Evolutionary conservation across 78 protist genomes (phyloP).

Genomic region (Chrysochromulina parva): DNA sequence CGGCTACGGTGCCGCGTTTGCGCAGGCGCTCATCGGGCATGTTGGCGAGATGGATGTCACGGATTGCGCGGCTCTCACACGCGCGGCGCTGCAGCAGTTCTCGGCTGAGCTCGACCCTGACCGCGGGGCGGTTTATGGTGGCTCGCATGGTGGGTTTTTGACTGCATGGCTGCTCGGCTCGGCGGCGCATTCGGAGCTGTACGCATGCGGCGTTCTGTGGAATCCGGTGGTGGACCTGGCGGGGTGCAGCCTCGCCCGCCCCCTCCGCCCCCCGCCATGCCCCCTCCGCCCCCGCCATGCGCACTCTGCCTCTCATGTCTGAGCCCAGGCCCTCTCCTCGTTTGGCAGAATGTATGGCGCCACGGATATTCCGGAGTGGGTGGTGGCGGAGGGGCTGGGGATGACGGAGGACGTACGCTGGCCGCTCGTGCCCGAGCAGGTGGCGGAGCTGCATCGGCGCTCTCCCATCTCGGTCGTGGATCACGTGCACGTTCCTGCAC

Average conservation of each 20-base stretch:
- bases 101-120: neutral
- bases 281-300: too few species aligned
- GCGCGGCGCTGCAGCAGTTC: neutral
- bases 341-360: neutral
- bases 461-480: neutral
- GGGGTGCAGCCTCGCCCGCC: too few species aligned
- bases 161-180: neutral
- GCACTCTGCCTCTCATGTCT: too few species aligned
- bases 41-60: neutral
- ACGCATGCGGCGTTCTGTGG: neutral
- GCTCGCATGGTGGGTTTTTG: slow-evolving; percentile 29
- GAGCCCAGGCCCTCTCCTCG: too few species aligned
- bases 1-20: neutral
- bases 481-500: neutral
- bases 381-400: neutral
- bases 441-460: neutral
- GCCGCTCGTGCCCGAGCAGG: neutral
- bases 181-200: neutral
- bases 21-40: neutral
- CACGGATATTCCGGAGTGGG: slow-evolving; percentile 19
- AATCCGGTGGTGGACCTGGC: neutral
- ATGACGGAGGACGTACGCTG: neutral
- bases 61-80: neutral
- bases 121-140: neutral
- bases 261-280: too few species aligned